phyloP scores from a whole-genome alignment of 1,139 yeast genomes.

The Candida neerlandica region DNA sequence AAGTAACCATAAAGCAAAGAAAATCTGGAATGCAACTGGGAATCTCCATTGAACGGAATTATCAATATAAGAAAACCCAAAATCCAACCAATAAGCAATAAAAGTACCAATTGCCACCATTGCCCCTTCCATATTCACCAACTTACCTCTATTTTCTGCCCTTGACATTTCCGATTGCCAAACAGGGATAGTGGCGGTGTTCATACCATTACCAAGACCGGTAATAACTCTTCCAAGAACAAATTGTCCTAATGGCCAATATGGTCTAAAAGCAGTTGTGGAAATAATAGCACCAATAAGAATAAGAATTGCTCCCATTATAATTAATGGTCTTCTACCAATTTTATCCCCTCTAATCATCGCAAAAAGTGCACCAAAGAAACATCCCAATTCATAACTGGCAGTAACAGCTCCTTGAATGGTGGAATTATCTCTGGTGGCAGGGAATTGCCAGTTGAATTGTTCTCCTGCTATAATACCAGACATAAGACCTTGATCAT shows the following conservation, averaged over 20 bases:
- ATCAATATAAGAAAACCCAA: slow-evolving; percentile 62
- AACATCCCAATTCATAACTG: slow-evolving; percentile 76
- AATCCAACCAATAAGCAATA: slow-evolving; percentile 77
- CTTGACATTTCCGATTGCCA: slow-evolving; percentile 81
- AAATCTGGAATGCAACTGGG: slow-evolving; percentile 49
- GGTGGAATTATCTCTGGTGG: slow-evolving; percentile 41
- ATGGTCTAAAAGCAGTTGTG: slow-evolving; percentile 53
- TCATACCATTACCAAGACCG: slow-evolving; percentile 80
- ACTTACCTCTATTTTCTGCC: slow-evolving; percentile 70
- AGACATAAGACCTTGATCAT: slow-evolving; percentile 81
- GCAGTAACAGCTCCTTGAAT: slow-evolving; percentile 72
- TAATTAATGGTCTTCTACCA: slow-evolving; percentile 70
- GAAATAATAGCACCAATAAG: slow-evolving; percentile 68
- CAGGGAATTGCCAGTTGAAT: slow-evolving; percentile 62
- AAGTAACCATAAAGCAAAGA: slow-evolving; percentile 41
- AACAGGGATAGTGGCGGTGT: slow-evolving; percentile 79
- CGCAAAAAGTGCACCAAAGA: slow-evolving; percentile 71
- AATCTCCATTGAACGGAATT: slow-evolving; percentile 54
- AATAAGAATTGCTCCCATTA: slow-evolving; percentile 60
- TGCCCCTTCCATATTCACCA: slow-evolving; percentile 74
- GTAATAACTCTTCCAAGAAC: slow-evolving; percentile 74
- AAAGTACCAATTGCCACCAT: slow-evolving; percentile 72
- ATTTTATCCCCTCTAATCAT: slow-evolving; percentile 61
- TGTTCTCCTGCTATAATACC: slow-evolving; percentile 66
- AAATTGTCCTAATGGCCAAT: slow-evolving; percentile 62